Evolutionary conservation across 257 asterid genomes (phyloP).

Genomic region (Thymus mandschuricus): DNA sequence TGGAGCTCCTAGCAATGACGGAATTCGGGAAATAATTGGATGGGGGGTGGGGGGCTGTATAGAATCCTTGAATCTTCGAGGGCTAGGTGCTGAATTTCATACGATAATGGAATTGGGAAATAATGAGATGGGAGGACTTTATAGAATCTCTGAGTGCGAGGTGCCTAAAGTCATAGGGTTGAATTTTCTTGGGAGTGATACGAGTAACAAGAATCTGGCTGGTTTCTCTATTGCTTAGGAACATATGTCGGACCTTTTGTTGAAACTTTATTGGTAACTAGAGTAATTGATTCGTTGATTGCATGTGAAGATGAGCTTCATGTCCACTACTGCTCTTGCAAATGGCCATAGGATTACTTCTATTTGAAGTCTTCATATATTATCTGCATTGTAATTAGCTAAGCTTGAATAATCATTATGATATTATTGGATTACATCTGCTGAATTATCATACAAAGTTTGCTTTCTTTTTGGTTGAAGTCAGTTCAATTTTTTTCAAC

Average conservation of each 20-base stretch:
- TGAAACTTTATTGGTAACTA: slow-evolving; percentile 2
- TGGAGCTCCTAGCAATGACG: not conserved
- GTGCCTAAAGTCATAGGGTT: too few relatives aligned
- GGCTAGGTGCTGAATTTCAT: not conserved
- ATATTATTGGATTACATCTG: too few relatives aligned
- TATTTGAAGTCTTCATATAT: too few relatives aligned
- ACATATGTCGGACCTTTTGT: slow-evolving; percentile 1
- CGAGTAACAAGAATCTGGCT: not conserved
- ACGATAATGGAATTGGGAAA: too few relatives aligned
- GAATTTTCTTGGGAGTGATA: not conserved
- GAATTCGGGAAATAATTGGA: not conserved
- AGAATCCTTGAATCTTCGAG: not conserved
- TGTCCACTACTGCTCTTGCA: not conserved
- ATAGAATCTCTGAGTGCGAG: too few relatives aligned
- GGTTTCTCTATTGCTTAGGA: not conserved
- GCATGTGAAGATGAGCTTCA: not conserved
- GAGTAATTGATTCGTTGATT: not conserved
- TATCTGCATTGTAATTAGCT: too few relatives aligned
- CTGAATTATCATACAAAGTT: too few relatives aligned
- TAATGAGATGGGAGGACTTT: too few relatives aligned
- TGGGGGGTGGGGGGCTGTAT: not conserved
- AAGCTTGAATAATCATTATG: too few relatives aligned
- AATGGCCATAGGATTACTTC: too few relatives aligned
- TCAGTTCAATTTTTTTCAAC: too few relatives aligned
- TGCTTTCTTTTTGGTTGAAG: too few relatives aligned